A percentile compares a stretch with the other conserved stretches of the same genome.
phyloP scores from a whole-genome alignment of 2,329 filamentous ascomycete genomes.

The Neurospora sp. region DNA sequence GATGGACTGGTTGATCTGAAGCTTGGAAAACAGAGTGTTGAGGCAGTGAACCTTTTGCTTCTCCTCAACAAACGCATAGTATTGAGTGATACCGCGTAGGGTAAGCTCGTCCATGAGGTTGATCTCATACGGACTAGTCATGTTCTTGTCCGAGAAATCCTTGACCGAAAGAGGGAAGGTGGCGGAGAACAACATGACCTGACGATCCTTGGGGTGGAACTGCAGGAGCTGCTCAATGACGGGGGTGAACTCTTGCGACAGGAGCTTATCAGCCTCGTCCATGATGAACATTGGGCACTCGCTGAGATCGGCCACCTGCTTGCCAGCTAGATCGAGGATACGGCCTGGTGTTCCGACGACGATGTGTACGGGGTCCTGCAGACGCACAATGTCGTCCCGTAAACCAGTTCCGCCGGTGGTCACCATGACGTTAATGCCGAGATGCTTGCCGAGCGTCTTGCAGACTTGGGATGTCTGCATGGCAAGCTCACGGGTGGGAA shows the following conservation, averaged over 20 bases:
- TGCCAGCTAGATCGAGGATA: constrained; percentile 92
- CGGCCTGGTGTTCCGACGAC: constrained; percentile 94
- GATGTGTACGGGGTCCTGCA: constrained; percentile 92
- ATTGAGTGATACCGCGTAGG: constrained; percentile 94
- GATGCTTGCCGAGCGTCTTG: constrained; percentile 95
- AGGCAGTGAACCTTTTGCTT: constrained; percentile 99
- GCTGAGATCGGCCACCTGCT: constrained; percentile 91
- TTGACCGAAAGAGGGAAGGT: constrained; percentile 97
- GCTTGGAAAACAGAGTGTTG: constrained; percentile 96
- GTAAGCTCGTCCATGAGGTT: constrained; percentile 99
- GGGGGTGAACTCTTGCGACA: constrained; percentile 93
- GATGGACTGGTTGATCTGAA: constrained; percentile 99
- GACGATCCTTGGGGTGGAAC: constrained; percentile 93
- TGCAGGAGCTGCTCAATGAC: constrained; percentile 93
- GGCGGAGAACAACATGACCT: constrained; percentile 98
- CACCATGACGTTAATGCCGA: constrained; percentile 98
- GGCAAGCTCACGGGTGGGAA: constrained; percentile 92
- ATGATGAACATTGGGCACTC: constrained; percentile 98
- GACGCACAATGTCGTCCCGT: constrained; percentile 90
- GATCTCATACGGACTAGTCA: constrained; percentile 93
- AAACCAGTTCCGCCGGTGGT: constrained; percentile 93
- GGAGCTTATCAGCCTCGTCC: constrained; percentile 97
- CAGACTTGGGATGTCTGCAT: constrained; percentile 98
- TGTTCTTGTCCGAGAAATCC: constrained; percentile 96
- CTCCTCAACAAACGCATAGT: constrained; percentile 98